Evolutionary conservation across 345 rosid genomes (phyloP).

Genomic region (Eucalyptus dawsonii): DNA sequence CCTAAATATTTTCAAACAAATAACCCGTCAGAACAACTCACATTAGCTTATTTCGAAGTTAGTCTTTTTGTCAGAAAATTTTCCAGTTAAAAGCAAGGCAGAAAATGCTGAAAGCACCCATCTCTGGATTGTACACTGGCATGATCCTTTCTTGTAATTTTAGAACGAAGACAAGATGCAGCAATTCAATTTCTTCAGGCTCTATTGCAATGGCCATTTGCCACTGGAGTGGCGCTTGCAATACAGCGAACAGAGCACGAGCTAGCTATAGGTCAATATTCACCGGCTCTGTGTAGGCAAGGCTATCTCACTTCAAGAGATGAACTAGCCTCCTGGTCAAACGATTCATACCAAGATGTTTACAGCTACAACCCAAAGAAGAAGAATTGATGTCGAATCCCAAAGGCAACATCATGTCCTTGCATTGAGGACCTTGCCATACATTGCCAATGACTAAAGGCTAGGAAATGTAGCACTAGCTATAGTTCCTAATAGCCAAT

Average conservation of each 20-base stretch:
- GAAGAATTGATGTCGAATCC: background rate
- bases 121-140: background rate
- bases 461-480: background rate
- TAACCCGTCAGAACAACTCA: background rate
- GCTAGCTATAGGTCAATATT: background rate
- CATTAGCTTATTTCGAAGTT: background rate
- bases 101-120: background rate
- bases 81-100: background rate
- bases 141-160: background rate
- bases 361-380: background rate
- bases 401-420: background rate
- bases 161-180: background rate
- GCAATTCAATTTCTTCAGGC: background rate
- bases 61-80: background rate
- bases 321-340: background rate
- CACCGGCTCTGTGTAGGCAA: background rate
- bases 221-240: background rate
- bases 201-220: background rate
- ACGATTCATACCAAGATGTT: background rate
- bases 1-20: background rate
- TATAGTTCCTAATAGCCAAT: background rate
- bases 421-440: background rate
- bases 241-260: background rate
- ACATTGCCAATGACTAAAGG: background rate
- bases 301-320: background rate